A percentile compares a stretch with the other conserved stretches of the same genome.
These are phyloP conservation scores for Trypanosomatidae sp. DNA, from an alignment of 208 protist genomes.

Conservation along the genomic window DNA sequence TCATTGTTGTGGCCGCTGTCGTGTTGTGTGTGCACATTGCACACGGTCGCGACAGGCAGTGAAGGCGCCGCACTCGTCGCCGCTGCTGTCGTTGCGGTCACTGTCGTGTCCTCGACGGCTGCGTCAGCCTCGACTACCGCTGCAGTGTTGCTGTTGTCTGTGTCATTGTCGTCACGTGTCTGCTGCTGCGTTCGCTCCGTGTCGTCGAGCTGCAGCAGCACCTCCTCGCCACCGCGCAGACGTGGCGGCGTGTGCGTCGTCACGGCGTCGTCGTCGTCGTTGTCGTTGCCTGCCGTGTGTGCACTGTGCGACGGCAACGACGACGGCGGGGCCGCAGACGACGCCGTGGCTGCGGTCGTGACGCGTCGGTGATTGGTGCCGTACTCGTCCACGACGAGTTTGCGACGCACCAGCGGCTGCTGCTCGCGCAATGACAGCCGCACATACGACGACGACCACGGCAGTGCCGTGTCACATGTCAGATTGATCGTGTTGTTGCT, in stretches of 20 bases:
- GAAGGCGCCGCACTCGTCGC: too few species aligned
- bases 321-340: constrained; percentile 8
- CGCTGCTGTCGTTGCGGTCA: too few species aligned
- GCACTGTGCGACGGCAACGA: not conserved
- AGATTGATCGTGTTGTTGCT: too few species aligned
- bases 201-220: constrained; percentile 29
- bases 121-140: too few species aligned
- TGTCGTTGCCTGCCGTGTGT: too few species aligned
- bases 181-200: too few species aligned
- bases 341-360: constrained; percentile 2
- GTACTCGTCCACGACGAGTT: constrained; percentile 40
- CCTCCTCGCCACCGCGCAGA: constrained; percentile 33
- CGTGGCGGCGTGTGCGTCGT: constrained; percentile 9
- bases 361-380: constrained; percentile 62
- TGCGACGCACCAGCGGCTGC: constrained; percentile 51
- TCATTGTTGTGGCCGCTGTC: not conserved
- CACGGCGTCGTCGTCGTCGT: constrained; percentile 1
- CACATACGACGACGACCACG: constrained; percentile 50
- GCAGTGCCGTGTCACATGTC: too few species aligned
- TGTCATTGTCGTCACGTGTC: too few species aligned
- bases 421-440: constrained; percentile 48
- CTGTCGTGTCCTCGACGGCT: too few species aligned
- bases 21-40: too few species aligned
- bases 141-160: too few species aligned
- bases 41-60: too few species aligned